Percentiles rank a stretch among this genome's conserved stretches.
phyloP scores from a whole-genome alignment of 495 filamentous ascomycete species.

The Clohesyomyces aquaticus region DNA sequence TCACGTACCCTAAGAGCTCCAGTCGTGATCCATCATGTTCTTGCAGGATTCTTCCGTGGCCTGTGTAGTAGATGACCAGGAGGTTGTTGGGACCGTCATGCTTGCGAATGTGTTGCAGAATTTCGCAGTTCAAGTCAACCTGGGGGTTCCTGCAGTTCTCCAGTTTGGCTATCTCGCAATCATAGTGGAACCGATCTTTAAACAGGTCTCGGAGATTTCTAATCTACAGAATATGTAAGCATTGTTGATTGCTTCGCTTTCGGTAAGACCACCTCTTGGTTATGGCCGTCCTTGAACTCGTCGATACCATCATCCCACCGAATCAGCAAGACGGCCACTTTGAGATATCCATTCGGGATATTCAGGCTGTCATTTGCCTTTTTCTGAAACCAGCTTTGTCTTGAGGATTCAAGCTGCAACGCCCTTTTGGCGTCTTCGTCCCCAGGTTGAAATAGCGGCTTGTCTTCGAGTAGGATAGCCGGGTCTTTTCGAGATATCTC shows the following conservation, averaged over 20 bases:
- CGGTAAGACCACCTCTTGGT: constrained; percentile 38
- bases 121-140: constrained; percentile 22
- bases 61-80: constrained; percentile 45
- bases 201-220: constrained; percentile 16
- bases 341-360: constrained; percentile 37
- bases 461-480: background rate
- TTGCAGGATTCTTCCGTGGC: constrained; percentile 33
- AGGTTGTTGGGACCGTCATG: constrained; percentile 41
- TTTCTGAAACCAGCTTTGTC: constrained; percentile 25
- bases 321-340: constrained; percentile 41
- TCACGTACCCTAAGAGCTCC: constrained; percentile 20
- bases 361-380: constrained; percentile 27
- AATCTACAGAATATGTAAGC: constrained; percentile 14
- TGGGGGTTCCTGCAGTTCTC: constrained; percentile 30
- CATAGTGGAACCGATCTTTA: constrained; percentile 12
- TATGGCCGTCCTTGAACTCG: constrained; percentile 28
- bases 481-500: constrained; percentile 7
- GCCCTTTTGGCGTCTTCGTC: constrained; percentile 14
- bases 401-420: constrained; percentile 22
- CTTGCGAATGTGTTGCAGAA: constrained; percentile 26
- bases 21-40: constrained; percentile 26
- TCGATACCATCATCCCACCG: constrained; percentile 40
- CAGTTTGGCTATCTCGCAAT: constrained; percentile 25
- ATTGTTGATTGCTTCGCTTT: no score
- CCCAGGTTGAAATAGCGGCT: constrained; percentile 3